Evolutionary conservation across 495 filamentous ascomycete species (phyloP).

Genomic region (Zalerion maritima): DNA sequence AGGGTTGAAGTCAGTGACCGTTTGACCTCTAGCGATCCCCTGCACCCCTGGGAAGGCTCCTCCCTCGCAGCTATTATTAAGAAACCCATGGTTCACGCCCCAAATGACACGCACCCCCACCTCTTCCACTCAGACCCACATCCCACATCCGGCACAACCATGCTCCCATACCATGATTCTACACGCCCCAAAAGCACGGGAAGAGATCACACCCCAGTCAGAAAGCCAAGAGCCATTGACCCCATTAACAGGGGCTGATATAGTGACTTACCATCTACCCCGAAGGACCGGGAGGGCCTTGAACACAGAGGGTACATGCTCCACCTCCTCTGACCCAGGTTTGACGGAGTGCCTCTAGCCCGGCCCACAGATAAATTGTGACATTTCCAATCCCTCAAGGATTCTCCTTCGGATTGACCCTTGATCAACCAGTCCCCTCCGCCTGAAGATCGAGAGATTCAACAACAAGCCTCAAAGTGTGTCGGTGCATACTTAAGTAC

Average conservation of each 20-base stretch:
- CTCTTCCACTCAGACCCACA: too few relatives aligned
- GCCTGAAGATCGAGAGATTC: conserved; percentile 37
- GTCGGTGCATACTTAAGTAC: conserved; percentile 29
- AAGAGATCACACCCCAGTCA: too few relatives aligned
- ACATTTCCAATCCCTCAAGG: conserved; percentile 29
- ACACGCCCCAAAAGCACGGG: conserved; percentile 9
- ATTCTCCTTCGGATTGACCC: conserved; percentile 31
- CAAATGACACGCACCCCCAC: too few relatives aligned
- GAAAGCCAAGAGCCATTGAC: too few relatives aligned
- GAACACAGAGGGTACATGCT: conserved; percentile 32
- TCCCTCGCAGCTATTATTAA: too few relatives aligned
- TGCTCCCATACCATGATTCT: conserved; percentile 12
- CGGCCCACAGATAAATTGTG: conserved; percentile 36
- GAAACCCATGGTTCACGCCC: too few relatives aligned
- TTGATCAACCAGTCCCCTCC: conserved; percentile 30
- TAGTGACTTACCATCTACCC: conserved; percentile 22
- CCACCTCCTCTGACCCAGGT: conserved; percentile 30
- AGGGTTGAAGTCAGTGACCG: conserved; percentile 11
- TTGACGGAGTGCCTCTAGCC: conserved; percentile 25
- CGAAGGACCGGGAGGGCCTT: conserved; percentile 29
- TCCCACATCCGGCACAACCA: too few relatives aligned
- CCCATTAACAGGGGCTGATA: conserved; percentile 33
- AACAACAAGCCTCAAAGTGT: conserved; percentile 23
- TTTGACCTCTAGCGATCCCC: conserved; percentile 17
- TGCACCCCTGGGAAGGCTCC: conserved; percentile 16